Percentiles rank a stretch among this genome's conserved stretches.
Conservation (phyloP, 1,284 basidiomycete genomes). For the Ganoderma lucidum region DNA sequence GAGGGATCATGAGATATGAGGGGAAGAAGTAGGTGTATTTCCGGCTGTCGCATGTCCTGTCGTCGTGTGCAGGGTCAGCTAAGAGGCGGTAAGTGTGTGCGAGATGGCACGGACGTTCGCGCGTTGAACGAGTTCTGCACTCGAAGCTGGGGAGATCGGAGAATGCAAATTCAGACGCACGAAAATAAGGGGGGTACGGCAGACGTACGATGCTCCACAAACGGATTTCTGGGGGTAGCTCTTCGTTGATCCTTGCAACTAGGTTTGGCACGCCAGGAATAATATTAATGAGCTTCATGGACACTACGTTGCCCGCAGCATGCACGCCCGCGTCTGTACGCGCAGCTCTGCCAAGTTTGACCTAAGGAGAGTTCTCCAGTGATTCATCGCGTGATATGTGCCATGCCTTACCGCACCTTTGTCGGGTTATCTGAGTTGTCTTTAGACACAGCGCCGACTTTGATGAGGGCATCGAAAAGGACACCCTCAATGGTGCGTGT, state of each 20-base stretch:
- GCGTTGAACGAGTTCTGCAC: constrained; percentile 95
- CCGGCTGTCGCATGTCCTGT: constrained; percentile 89
- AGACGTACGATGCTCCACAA: constrained; percentile 85
- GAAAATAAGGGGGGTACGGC: neutral
- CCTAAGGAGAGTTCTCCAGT: constrained; percentile 50
- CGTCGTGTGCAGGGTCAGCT: constrained; percentile 22
- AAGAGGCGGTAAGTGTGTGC: constrained; percentile 9
- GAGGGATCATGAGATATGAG: constrained; percentile 92
- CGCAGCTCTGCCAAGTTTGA: constrained; percentile 88
- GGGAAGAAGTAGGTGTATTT: constrained; percentile 99
- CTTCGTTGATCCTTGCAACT: constrained; percentile 82
- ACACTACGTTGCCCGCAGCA: constrained; percentile 94
- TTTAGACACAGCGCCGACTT: constrained; percentile 89
- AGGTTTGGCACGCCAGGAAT: constrained; percentile 79
- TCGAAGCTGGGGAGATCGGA: constrained; percentile 56
- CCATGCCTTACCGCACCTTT: constrained; percentile 62
- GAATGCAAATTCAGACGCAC: neutral
- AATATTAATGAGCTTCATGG: constrained; percentile 87
- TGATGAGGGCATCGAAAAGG: constrained; percentile 89
- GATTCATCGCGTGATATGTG: neutral
- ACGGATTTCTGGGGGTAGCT: constrained; percentile 91
- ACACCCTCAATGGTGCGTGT: constrained; percentile 91
- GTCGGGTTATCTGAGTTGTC: constrained; percentile 94
- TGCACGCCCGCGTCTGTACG: constrained; percentile 98
- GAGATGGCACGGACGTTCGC: constrained; percentile 66